These are phyloP conservation scores for Lactifluus rugatus DNA, from an alignment of 768 basidiomycete genomes.

Conservation along the genomic window DNA sequence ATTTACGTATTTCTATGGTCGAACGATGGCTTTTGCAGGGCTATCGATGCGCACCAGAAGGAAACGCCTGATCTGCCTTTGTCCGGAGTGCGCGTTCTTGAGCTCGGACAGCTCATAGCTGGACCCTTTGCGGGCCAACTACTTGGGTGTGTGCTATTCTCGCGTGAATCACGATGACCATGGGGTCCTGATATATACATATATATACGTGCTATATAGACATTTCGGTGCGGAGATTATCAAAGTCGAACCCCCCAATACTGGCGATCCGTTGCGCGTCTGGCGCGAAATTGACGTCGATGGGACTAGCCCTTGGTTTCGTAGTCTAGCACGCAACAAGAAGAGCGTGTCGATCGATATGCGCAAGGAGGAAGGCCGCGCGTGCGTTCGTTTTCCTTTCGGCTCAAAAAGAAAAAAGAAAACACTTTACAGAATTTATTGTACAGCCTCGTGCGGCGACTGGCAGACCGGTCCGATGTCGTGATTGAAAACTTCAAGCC, in stretches of 20 bases:
- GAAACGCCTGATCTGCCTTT: constrained; percentile 21
- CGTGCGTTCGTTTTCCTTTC: constrained; percentile 26
- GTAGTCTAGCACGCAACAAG: constrained; percentile 63
- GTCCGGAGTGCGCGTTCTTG: constrained; percentile 53
- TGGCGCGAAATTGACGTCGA: constrained; percentile 66
- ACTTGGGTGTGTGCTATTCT: constrained; percentile 40
- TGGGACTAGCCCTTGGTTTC: constrained; percentile 66
- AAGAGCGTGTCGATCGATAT: constrained; percentile 64
- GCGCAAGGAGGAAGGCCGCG: constrained; percentile 44
- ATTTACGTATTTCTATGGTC: too few relatives aligned
- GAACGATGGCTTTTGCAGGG: neutral
- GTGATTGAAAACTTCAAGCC: constrained; percentile 67
- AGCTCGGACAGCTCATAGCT: constrained; percentile 62
- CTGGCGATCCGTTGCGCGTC: constrained; percentile 57
- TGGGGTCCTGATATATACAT: too few relatives aligned
- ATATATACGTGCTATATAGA: too few relatives aligned
- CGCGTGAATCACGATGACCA: too few relatives aligned
- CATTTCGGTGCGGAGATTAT: constrained; percentile 49
- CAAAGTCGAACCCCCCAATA: constrained; percentile 56
- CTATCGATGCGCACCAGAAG: neutral
- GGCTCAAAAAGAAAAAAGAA: neutral
- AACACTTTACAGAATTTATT: too few relatives aligned
- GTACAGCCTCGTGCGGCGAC: constrained; percentile 41
- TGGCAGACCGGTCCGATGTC: constrained; percentile 57
- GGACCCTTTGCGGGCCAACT: constrained; percentile 67